Evolutionary conservation across 768 basidiomycete species (phyloP).

Genomic region (Auricularia cornea): DNA sequence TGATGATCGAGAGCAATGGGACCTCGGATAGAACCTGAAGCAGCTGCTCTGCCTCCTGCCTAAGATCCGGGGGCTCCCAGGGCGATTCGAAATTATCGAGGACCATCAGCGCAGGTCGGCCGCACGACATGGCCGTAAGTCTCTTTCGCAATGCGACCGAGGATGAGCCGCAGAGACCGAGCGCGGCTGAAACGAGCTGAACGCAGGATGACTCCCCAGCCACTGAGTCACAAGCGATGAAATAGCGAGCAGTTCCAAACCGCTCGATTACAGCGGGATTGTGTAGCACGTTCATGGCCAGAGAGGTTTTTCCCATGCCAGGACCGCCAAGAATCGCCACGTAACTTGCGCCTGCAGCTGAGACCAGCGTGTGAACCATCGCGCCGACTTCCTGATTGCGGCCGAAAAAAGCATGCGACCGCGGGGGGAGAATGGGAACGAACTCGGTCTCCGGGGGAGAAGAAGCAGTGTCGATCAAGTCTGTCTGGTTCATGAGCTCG

Average conservation of each 20-base stretch:
- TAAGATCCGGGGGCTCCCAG: not conserved
- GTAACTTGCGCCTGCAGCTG: not conserved
- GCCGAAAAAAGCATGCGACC: not conserved
- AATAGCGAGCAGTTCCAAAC: slow-evolving; percentile 21
- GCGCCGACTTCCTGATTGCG: not conserved
- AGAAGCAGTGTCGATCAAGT: no score
- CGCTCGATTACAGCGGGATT: slow-evolving; percentile 13
- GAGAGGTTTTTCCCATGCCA: slow-evolving; percentile 34
- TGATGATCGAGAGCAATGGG: not conserved
- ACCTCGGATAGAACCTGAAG: not conserved
- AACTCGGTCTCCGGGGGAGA: no score
- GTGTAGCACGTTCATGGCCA: slow-evolving; percentile 27
- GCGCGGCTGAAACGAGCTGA: not conserved
- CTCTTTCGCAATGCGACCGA: not conserved
- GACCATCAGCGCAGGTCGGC: slow-evolving; percentile 9
- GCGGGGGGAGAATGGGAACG: not conserved
- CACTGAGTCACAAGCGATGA: slow-evolving; percentile 25
- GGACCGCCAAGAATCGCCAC: slow-evolving; percentile 20
- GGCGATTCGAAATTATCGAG: not conserved
- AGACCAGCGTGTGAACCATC: not conserved
- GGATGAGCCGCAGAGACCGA: not conserved
- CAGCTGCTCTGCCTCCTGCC: not conserved
- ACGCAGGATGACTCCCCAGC: not conserved
- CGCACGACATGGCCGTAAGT: not conserved
- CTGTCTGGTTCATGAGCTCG: not conserved